Evolutionary conservation across 176 grass and related monocot genomes (phyloP), one percentile per base, ranked within the genome.

Genomic region (Elaeis guineensis): DNA sequence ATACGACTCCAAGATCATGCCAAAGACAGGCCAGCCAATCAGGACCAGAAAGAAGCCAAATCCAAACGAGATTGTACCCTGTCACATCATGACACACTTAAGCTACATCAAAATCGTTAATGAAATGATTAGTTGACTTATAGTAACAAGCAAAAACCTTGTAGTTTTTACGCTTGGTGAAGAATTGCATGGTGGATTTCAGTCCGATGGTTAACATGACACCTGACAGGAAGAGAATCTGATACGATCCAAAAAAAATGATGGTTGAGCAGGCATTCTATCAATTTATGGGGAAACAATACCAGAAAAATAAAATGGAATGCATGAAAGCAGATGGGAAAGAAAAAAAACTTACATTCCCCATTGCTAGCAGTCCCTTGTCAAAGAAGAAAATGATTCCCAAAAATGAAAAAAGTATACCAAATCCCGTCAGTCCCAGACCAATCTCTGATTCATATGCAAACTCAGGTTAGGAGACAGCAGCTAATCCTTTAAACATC

Each of bases 181-280:
- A 98, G 74, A 98, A 98, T 24, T 98, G 93, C 93, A 98, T 86
- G 16, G 93, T 92, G 81, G 93, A 98, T 76, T 92, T 98, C 56
- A 98, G 76, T 18, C 93, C 93, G 71, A 92, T 98, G 19, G 93
- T 92, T 76, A 98, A 32, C 80, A 89, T 89, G 60, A 98, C 58
- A 76, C 93, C 93, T 49, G 93, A 98, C 28, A 98, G 70, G 59
- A 98, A 98, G 57, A 98, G 93, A 62, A 98, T 92, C 87, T 98
- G 84, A 69, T 61, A 77, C 58, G 21, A 51, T 49, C 19, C 52
- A 70, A 39, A 25, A 55, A 71, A 79, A 55, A 55, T 44, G 35
- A 55, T 44, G 35, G 35, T 44, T 44, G 35, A 44, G 35, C 35
- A 44, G 11, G 35, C 35, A 12, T 44, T 44, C 35, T 44, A 44